These are phyloP conservation scores for Apiotrichum mycotoxinovorans DNA, from an alignment of 1,284 basidiomycete genomes.

Conservation along the genomic window DNA sequence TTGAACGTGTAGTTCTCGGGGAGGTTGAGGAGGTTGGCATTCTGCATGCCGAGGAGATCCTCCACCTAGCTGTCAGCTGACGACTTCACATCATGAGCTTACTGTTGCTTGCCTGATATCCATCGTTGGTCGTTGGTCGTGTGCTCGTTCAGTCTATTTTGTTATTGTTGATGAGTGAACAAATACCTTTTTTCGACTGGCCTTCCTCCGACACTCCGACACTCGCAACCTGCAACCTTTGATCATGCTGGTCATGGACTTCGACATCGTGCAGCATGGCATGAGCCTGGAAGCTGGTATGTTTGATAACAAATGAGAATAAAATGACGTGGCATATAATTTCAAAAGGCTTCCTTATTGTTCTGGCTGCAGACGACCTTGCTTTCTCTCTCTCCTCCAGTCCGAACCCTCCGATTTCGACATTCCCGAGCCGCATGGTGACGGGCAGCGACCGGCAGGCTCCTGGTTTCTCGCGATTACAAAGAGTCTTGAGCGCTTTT, in stretches of 20 bases:
- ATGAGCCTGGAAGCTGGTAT: no score
- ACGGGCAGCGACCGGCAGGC: no score
- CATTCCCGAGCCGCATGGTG: no score
- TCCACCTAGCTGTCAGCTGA: constrained; percentile 44
- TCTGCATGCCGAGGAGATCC: constrained; percentile 84
- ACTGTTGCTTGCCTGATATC: constrained; percentile 55
- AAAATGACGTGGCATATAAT: neutral
- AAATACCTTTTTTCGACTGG: neutral
- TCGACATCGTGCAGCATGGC: no score
- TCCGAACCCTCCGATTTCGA: neutral
- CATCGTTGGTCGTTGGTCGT: constrained; percentile 36
- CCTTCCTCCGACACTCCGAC: neutral
- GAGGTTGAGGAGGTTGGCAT: constrained; percentile 80
- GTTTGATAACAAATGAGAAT: neutral
- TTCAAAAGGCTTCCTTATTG: neutral
- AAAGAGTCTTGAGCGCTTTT: neutral
- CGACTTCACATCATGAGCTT: constrained; percentile 7
- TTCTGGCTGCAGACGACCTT: neutral
- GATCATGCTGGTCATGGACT: no score
- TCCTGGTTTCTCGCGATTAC: no score
- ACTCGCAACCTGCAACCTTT: no score
- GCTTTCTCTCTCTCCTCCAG: no score
- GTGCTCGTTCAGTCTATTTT: no score
- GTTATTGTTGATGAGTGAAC: neutral
- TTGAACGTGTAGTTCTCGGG: constrained; percentile 83